These are phyloP conservation scores for Hypoxylon rickii DNA, from an alignment of 495 filamentous ascomycete genomes.

Conservation along the genomic window DNA sequence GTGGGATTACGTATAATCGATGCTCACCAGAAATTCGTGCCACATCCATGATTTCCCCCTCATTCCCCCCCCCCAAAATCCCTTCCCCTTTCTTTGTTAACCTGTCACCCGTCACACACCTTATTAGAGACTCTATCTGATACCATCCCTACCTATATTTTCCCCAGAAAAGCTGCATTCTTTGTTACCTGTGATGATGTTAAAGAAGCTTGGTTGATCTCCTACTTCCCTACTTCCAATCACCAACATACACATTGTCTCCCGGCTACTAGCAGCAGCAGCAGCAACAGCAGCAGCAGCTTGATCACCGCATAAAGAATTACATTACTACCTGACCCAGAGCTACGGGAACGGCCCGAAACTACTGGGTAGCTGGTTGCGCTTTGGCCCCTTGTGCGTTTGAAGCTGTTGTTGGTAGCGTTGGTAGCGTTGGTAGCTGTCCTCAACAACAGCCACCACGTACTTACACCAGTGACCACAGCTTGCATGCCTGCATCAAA, in stretches of 20 bases:
- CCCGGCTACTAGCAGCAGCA: too few relatives aligned
- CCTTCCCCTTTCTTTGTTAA: not conserved
- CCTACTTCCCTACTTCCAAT: not conserved
- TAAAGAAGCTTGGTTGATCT: slow-evolving; percentile 4
- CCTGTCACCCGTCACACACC: not conserved
- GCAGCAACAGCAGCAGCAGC: too few relatives aligned
- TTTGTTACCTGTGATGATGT: slow-evolving; percentile 1
- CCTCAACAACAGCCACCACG: too few relatives aligned
- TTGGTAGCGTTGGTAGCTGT: too few relatives aligned
- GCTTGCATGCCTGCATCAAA: too few relatives aligned
- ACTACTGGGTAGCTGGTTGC: slow-evolving; percentile 19
- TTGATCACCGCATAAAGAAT: not conserved
- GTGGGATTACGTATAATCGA: too few relatives aligned
- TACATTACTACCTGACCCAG: not conserved
- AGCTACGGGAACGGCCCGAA: slow-evolving; percentile 30
- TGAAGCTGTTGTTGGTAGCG: too few relatives aligned
- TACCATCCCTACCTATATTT: not conserved
- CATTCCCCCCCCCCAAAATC: not conserved
- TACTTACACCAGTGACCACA: too few relatives aligned
- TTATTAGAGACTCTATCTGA: too few relatives aligned
- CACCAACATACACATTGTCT: slow-evolving; percentile 10
- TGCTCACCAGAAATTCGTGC: too few relatives aligned
- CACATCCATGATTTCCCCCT: too few relatives aligned
- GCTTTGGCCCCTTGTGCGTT: slow-evolving; percentile 8
- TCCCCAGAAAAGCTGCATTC: not conserved